Evolutionary conservation across 2,329 filamentous ascomycete genomes (phyloP).

Genomic region (Monilinia vaccinii-corymbosi): DNA sequence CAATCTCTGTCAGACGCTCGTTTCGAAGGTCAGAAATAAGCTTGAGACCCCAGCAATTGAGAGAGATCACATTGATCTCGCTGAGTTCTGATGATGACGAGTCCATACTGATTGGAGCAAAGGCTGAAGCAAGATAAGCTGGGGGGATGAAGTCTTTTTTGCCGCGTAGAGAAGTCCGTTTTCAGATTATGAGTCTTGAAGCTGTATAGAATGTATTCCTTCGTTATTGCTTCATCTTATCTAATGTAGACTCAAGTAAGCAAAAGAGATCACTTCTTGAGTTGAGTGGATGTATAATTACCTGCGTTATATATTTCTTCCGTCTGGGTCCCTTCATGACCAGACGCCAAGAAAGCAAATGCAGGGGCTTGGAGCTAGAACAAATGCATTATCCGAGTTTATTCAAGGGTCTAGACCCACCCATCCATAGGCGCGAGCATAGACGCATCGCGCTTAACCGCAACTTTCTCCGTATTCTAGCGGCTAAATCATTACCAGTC

Average conservation of each 20-base stretch:
- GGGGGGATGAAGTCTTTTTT: neutral
- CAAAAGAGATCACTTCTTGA: neutral
- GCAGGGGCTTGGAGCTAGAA: neutral
- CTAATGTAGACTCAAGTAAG: neutral
- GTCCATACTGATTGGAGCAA: neutral
- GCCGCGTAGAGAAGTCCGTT: neutral
- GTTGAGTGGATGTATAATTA: neutral
- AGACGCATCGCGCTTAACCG: neutral
- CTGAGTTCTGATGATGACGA: neutral
- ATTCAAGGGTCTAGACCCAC: neutral
- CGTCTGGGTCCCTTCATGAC: neutral
- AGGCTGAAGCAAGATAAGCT: neutral
- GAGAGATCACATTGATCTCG: constrained; percentile 69
- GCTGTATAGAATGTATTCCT: neutral
- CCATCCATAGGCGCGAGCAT: neutral
- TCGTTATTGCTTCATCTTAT: neutral
- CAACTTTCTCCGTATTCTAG: neutral
- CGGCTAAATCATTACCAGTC: neutral
- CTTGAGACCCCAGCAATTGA: constrained; percentile 97
- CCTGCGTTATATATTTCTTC: no score
- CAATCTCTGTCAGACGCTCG: constrained; percentile 76
- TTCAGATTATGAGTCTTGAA: neutral
- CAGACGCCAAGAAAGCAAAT: neutral
- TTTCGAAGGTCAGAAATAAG: constrained; percentile 70
- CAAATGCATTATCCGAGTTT: neutral